These are phyloP conservation scores for Grosmannia penicillata DNA, from an alignment of 2,329 filamentous ascomycete genomes.

Conservation along the genomic window DNA sequence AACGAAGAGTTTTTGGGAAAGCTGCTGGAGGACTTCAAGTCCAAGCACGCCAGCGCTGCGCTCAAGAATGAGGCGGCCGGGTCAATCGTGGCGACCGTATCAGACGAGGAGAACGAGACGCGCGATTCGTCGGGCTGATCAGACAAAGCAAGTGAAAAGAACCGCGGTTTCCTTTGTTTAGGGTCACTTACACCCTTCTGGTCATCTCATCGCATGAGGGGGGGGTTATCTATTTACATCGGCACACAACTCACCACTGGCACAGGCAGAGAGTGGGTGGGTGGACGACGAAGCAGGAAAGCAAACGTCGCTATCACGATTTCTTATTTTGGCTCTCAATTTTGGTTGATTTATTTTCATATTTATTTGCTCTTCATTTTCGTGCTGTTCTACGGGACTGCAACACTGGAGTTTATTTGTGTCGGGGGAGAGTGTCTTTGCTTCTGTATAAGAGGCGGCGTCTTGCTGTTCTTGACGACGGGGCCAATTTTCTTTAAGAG, in stretches of 20 bases:
- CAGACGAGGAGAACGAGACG: slow-evolving; percentile 14
- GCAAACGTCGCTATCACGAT: no score
- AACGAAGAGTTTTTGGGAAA: slow-evolving; percentile 34
- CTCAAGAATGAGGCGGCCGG: slow-evolving; percentile 4
- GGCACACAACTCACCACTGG: no score
- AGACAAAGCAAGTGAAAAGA: no score
- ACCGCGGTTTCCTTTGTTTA: neutral
- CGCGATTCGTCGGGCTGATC: slow-evolving; percentile 13
- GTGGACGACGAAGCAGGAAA: no score
- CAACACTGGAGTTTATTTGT: neutral
- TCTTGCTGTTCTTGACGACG: no score
- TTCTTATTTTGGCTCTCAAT: neutral
- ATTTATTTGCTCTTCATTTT: neutral
- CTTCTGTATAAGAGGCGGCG: no score
- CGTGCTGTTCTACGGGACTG: neutral
- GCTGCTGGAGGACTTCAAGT: slow-evolving; percentile 34
- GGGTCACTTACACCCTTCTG: no score
- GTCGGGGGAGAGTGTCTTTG: neutral
- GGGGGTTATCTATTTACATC: no score
- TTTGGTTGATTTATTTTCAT: neutral
- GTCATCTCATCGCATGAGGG: no score
- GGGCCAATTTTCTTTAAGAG: no score
- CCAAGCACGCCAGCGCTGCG: slow-evolving; percentile 9
- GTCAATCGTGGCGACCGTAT: slow-evolving; percentile 12
- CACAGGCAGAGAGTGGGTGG: no score